Conservation (phyloP, 306 rosid species). For the Pyrus communis region DNA sequence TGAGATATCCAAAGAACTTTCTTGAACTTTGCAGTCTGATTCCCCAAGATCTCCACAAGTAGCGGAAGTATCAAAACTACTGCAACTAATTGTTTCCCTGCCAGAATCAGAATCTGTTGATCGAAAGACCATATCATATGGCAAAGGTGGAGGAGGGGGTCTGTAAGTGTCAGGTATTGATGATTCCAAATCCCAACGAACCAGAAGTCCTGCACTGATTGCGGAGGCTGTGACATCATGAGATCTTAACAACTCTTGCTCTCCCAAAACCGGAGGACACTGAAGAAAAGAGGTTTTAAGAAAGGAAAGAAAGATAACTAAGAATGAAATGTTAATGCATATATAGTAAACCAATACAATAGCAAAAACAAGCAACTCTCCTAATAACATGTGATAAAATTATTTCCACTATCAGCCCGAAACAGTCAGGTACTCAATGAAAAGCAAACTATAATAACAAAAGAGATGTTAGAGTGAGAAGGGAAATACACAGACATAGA, state of each 20-base stretch:
- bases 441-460: not conserved
- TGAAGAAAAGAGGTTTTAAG: slow-evolving; percentile 24
- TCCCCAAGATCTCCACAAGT: slow-evolving; percentile 51
- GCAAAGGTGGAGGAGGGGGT: slow-evolving; percentile 77
- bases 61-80: slow-evolving; percentile 45
- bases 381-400: not conserved
- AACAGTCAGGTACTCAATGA: slow-evolving; percentile 11
- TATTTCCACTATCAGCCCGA: not conserved
- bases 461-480: slow-evolving; percentile 7
- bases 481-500: slow-evolving; percentile 52
- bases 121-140: slow-evolving; percentile 59
- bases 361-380: not conserved
- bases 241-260: slow-evolving; percentile 40
- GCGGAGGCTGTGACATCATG: slow-evolving; percentile 30
- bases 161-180: slow-evolving; percentile 69
- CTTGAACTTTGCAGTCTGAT: slow-evolving; percentile 41
- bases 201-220: slow-evolving; percentile 46
- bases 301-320: not conserved
- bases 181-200: slow-evolving; percentile 40
- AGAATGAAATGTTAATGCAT: not conserved
- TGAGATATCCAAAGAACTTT: slow-evolving; percentile 28
- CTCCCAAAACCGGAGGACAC: slow-evolving; percentile 62
- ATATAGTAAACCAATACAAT: not conserved
- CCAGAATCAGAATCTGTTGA: slow-evolving; percentile 48
- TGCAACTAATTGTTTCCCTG: slow-evolving; percentile 40